Evolutionary conservation across 2,329 filamentous ascomycete species (phyloP), one percentile per base, ranked within the genome.

Genomic region (Paracoccidioides lutzii): DNA sequence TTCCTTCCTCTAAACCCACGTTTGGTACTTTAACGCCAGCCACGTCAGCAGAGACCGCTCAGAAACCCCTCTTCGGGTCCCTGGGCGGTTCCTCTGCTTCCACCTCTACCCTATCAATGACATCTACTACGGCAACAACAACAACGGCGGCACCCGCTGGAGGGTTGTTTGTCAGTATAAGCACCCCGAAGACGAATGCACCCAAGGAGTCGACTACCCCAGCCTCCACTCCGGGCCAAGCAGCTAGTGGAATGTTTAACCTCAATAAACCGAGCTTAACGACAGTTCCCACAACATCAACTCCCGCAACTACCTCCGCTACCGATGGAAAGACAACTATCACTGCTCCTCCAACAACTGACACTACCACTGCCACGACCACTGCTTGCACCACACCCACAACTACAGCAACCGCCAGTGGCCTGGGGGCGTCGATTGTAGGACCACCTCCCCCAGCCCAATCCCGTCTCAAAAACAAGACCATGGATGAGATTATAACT

Each of bases 401-500:
- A n/a, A 62, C 70, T 14, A 59, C 65, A 22, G 57, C 66, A 8
- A 59, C 66, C 28, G 63, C 70, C 58, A 9, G 60, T 67, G 33
- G 52, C 33, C 73, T 91, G 51, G 83, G 82, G 15, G 82, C 84
- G 33, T 94, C 90, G 1, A 95, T 88, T 3, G 78, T 82, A 38
- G 90, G 90, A 0, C 89, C 90, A 1, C 76, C 84, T 2, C 91
- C 93, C 14, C 85, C 90, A 56, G 74, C 78, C 1, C 83, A 94
- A 65, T 93, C 91, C 3, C 85, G 93, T 33, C 78, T 98, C 41
- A 95, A 95, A 77, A 95, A 96, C 72, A 97, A 95, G 75, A 95
- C 91, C 0, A 96, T 98, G 87, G 93, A 98, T 66, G 93, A 98
- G 69, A 96, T 98, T 60, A 90, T 98, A 61, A 96, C 89, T 3